Evolutionary conservation across 345 rosid genomes (phyloP), one percentile per base, ranked within the genome.

Genomic region (Mallotus nudiflorus): DNA sequence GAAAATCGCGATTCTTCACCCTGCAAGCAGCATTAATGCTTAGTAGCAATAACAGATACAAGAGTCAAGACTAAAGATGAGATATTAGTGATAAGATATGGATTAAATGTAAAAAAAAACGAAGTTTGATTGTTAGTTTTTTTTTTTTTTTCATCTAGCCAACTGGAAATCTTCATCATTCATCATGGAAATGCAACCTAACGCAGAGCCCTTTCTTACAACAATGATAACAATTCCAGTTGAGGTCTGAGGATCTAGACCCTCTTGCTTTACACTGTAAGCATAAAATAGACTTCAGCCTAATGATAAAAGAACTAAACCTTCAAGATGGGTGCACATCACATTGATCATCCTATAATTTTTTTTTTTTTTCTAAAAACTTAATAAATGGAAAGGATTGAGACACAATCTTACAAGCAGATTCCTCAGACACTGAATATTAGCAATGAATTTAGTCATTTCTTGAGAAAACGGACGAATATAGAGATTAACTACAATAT

Each of bases 1-100:
- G 99, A 89, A 78, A 95, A 95, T 61, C 75, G 87, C 29, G 70
- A 83, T 67, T 95, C 94, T 72, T 77, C 85, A 42, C 88, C 96
- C 99, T 92, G 87, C 80, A 83, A 78, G 65, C 6, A 68, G 37
- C 5, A 51, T 25, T 50, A 67, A 60, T 31, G 27, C 28, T 54
- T 66, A 29, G n/a, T n/a, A 24, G 49, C 15, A 35, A 54, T 45
- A 50, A 49, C 18, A n/a, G 53, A n/a, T n/a, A 68, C 20, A 40
- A 69, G 24, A 33, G 33, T 46, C 56, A 27, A 29, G 45, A 4
- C 31, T 27, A 20, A 33, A 33, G 6, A 51, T 24, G 27, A 22
- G 58, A 54, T 15, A 54, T 54, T 4, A 54, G 58, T 54, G 31
- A 24, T 25, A 31, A 54, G 24, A 2, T 22, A 31, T 9, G 15